Conservation (phyloP, 164 flowering plant species). For the Vitis rotundifolia region DNA sequence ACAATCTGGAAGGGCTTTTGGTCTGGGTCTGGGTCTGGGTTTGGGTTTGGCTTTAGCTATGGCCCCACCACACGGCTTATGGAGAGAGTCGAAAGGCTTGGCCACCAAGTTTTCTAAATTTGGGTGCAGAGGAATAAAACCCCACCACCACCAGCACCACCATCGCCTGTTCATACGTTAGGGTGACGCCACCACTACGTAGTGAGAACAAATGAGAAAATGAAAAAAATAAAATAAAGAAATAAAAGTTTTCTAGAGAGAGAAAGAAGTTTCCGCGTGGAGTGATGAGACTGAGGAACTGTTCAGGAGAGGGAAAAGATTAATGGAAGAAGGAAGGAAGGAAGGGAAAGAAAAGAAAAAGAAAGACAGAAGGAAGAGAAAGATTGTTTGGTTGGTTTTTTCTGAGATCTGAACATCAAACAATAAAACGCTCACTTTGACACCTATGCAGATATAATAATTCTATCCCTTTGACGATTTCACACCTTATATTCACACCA, state of each 20-base stretch:
- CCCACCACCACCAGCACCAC: conserved; percentile 1
- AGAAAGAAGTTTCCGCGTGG: conserved; percentile 43
- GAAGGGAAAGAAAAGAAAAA: neutral
- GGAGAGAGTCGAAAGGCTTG: conserved; percentile 9
- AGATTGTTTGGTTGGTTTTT: conserved; percentile 5
- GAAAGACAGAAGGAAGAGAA: neutral
- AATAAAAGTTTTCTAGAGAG: neutral
- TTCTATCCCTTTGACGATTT: conserved; percentile 13
- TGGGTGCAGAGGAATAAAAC: conserved; percentile 22
- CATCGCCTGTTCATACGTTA: conserved; percentile 14
- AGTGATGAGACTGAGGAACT: conserved; percentile 30
- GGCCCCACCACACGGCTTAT: neutral
- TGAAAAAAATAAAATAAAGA: neutral
- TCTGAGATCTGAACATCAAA: conserved; percentile 20
- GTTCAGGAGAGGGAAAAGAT: neutral
- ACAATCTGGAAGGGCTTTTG: neutral
- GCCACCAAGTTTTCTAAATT: conserved; percentile 10
- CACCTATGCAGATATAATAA: conserved; percentile 12
- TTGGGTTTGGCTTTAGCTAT: too few species aligned
- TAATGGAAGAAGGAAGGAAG: too few species aligned
- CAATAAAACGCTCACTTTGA: conserved; percentile 9
- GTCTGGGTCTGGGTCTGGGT: too few species aligned
- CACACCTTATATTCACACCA: conserved; percentile 33
- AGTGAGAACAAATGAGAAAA: conserved; percentile 44
- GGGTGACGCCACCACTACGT: conserved; percentile 45